Evolutionary conservation across 768 basidiomycete genomes (phyloP), one percentile per base, ranked within the genome.

Genomic region (Termitomyces sp.): DNA sequence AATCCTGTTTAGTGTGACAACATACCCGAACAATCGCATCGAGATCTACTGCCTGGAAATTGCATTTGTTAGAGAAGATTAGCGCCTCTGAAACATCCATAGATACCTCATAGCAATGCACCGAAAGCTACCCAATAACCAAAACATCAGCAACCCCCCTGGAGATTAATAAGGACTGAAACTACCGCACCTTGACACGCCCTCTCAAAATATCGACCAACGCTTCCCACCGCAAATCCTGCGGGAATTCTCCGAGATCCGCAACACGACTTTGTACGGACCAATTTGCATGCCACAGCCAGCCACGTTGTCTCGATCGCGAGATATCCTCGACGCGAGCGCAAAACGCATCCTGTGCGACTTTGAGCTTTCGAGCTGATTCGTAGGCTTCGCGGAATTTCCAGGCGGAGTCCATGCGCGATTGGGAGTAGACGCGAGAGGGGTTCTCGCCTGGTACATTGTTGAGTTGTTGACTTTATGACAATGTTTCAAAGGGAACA

Each of bases 151-250:
- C 24, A 33, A 3, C 31, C 8, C 8, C 24, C 0, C 6, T 10
- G 1, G 7, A 12, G 12, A 39, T 29, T 28, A 1, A 29, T 10
- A 12, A 26, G 8, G 33, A 15, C 4, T 13, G 3, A 44, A 12
- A 59, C 3, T 20, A 39, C 31, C 41, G 55, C 46, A 87, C 88
- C 75, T 87, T 91, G 64, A 91, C 88, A 46, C 80, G 79, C 3
- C 91, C 92, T 37, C 91, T 73, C 41, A 91, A 64, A 4, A 88
- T 80, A 54, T 91, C 88, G 0, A 88, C 82, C 7, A 90, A 71
- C 0, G 84, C 75, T 61, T 88, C 87, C 86, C 84, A 87, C 64
- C 87, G 81, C 54, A 90, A 68, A 51, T 82, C 78, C 39, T 88
- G 81, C 0, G 91, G 92, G 67, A 88, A 89, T 13, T 71, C 73